These are phyloP conservation scores for Candida dubliniensis DNA, from an alignment of 1,139 yeast species.

Conservation along the genomic window DNA sequence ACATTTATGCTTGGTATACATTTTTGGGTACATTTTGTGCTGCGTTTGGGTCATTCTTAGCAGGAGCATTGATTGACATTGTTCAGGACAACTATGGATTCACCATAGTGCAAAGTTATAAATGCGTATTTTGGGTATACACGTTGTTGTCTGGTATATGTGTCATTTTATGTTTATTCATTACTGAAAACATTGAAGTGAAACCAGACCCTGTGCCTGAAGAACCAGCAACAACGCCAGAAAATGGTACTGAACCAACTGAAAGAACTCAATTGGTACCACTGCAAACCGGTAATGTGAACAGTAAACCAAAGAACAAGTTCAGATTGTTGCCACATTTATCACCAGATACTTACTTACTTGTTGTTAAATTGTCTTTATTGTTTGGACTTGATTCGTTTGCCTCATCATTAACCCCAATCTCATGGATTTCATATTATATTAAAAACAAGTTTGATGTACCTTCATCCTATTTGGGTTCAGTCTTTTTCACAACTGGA, in stretches of 20 bases:
- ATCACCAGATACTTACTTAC: constrained; percentile 18
- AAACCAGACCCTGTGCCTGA: constrained; percentile 4
- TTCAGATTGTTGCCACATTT: constrained; percentile 23
- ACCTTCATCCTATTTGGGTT: constrained; percentile 36
- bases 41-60: constrained; percentile 36
- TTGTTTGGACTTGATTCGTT: constrained; percentile 45
- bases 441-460: constrained; percentile 36
- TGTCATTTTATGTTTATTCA: constrained; percentile 18
- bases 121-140: constrained; percentile 28
- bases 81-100: constrained; percentile 19
- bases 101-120: constrained; percentile 28
- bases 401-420: constrained; percentile 45
- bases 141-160: constrained; percentile 22
- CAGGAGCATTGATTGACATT: constrained; percentile 31
- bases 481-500: constrained; percentile 40
- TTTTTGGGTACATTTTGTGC: constrained; percentile 38
- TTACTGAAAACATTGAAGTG: constrained; percentile 24
- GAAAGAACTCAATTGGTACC: constrained; percentile 17
- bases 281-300: constrained; percentile 1
- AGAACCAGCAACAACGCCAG: neutral
- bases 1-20: constrained; percentile 44
- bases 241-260: constrained; percentile 2
- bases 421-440: constrained; percentile 46
- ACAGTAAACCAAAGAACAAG: constrained; percentile 8
- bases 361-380: constrained; percentile 35